Evolutionary conservation across 1,284 basidiomycete genomes (phyloP), one percentile per base, ranked within the genome.

Genomic region (Ganoderma leucocontextum): DNA sequence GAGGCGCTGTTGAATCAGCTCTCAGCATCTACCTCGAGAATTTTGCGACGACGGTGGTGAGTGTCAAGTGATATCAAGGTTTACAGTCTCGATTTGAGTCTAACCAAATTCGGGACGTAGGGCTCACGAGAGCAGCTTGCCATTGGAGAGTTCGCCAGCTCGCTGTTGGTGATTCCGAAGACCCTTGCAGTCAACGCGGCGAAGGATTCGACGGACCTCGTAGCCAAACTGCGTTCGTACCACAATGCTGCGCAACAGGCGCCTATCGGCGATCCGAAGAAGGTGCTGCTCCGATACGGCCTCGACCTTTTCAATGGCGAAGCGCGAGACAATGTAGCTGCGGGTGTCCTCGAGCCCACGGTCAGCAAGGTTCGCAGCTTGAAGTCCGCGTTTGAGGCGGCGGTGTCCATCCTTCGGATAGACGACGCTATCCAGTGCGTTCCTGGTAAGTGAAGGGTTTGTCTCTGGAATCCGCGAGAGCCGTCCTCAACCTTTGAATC

Each of bases 1-100:
- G 98, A 67, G 98, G 98, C 66, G 97, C 98, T 1, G 97, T 99
- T 22, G 98, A 99, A 83, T 95, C 95, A 38, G 98, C 98, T 3
- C 84, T 99, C 65, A 97, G 95, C 80, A 98, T 99, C 79, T 99
- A 99, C 82, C 85, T 99, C 66, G 98, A 99, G 81, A 99, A 99
- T 84, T 99, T 99, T 85, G 98, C 98, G 1, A 98, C 96, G 8
- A 99, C 97, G 25, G 84, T 98, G 78, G 95, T 96, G 78, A 79
- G 91, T 84, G 38, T 53, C 36, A 38, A 22, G 1, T 68, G 55
- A 25, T 42, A 33, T 65, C 38, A 33, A 33, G 65, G 49, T 64
- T 58, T 9, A 19, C 29, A 33, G 41, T 12, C 35, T 57, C 55
- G 44, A 64, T 65, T 25, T 64, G 66, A 13, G 67, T 72, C 72